Evolutionary conservation across 129 eudicot genomes (phyloP).

Genomic region (Pittosporum tobira): DNA sequence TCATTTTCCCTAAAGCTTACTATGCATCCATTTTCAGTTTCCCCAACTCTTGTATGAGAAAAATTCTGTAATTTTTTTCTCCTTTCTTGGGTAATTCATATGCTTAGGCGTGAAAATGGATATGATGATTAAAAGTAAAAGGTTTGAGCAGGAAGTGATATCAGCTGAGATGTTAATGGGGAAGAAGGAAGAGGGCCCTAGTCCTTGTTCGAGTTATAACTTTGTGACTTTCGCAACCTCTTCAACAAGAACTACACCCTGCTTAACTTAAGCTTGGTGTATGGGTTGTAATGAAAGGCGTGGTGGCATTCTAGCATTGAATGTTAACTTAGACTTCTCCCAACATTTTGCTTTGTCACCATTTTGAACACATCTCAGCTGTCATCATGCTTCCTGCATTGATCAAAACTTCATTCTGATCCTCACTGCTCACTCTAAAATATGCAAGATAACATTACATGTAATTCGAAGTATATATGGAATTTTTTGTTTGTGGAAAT

Average conservation of each 20-base stretch:
- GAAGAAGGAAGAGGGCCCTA: slow-evolving; percentile 84
- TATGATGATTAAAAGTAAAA: slow-evolving; percentile 84
- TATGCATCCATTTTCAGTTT: too few species aligned
- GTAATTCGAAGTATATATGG: too few species aligned
- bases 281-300: slow-evolving; percentile 82
- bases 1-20: too few species aligned
- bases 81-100: too few species aligned
- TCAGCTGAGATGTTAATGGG: slow-evolving; percentile 26
- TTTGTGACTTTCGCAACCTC: slow-evolving; percentile 87
- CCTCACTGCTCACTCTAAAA: slow-evolving; percentile 17
- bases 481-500: too few species aligned
- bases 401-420: slow-evolving; percentile 69
- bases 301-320: slow-evolving; percentile 91
- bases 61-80: too few species aligned
- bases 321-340: slow-evolving; percentile 84
- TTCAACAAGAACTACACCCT: slow-evolving; percentile 51
- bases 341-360: slow-evolving; percentile 25
- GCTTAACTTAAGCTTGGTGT: slow-evolving; percentile 38
- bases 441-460: too few species aligned
- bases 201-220: slow-evolving; percentile 63
- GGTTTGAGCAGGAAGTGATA: slow-evolving; percentile 63
- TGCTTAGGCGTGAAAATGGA: slow-evolving; percentile 30
- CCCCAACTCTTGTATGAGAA: too few species aligned
- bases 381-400: slow-evolving; percentile 36
- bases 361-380: slow-evolving; percentile 13